Conservation (phyloP, 352 stramenopile genomes). For the Plasmopara muralis region DNA sequence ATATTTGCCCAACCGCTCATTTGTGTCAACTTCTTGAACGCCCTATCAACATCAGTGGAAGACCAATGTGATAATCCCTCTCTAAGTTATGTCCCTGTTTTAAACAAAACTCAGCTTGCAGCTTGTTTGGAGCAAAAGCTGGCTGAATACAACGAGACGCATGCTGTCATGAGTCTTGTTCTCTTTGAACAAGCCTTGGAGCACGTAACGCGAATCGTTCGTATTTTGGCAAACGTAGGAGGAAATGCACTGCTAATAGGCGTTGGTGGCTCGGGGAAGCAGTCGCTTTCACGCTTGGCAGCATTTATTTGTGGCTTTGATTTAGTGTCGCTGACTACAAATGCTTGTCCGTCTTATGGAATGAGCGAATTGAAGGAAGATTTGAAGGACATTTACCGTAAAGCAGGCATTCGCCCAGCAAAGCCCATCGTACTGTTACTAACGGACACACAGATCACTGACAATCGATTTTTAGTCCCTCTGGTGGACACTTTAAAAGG, state of each 20-base stretch:
- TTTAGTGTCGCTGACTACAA: constrained; percentile 60
- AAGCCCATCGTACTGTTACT: constrained; percentile 85
- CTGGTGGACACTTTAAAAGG: constrained; percentile 84
- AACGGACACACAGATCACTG: constrained; percentile 82
- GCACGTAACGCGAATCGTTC: constrained; percentile 83
- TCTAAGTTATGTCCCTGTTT: constrained; percentile 44
- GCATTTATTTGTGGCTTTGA: constrained; percentile 79
- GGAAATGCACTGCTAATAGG: constrained; percentile 85
- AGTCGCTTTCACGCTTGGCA: constrained; percentile 86
- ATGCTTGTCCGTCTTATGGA: constrained; percentile 50
- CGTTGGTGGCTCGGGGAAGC: constrained; percentile 83
- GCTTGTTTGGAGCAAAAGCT: constrained; percentile 58
- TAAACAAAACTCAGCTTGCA: constrained; percentile 48
- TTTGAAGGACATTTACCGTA: constrained; percentile 85
- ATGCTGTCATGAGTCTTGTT: constrained; percentile 90
- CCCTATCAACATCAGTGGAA: constrained; percentile 6
- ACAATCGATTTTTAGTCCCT: constrained; percentile 83
- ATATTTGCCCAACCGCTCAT: constrained; percentile 67
- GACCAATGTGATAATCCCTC: constrained; percentile 8
- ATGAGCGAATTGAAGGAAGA: constrained; percentile 83
- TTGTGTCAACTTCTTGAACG: constrained; percentile 57
- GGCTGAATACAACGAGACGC: constrained; percentile 86
- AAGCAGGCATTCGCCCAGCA: constrained; percentile 78
- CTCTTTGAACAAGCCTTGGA: constrained; percentile 89
- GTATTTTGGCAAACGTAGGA: constrained; percentile 66